These are phyloP conservation scores for Candida easanensis DNA, from an alignment of 805 yeast genomes.

Conservation along the genomic window DNA sequence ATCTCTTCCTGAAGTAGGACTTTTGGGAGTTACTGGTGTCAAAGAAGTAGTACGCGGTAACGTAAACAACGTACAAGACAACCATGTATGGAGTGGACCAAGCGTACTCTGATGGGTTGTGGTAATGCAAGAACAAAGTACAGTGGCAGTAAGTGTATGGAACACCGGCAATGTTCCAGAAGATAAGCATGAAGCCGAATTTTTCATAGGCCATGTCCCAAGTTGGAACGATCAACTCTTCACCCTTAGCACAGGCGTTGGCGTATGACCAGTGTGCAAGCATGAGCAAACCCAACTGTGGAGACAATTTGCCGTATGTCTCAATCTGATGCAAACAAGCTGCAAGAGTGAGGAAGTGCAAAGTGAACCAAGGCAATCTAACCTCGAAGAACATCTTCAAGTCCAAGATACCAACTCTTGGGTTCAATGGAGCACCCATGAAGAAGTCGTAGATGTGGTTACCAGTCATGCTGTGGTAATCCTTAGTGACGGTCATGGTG, in stretches of 20 bases:
- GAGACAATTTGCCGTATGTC: slow-evolving; percentile 70
- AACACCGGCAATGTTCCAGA: slow-evolving; percentile 99
- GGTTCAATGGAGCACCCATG: slow-evolving; percentile 97
- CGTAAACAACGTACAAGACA: slow-evolving; percentile 51
- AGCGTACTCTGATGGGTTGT: slow-evolving; percentile 77
- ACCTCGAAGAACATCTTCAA: slow-evolving; percentile 97
- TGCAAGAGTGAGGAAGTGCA: slow-evolving; percentile 73
- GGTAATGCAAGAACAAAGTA: slow-evolving; percentile 78
- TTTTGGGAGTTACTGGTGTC: slow-evolving; percentile 95
- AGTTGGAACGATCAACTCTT: slow-evolving; percentile 93
- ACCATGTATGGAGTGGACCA: slow-evolving; percentile 65
- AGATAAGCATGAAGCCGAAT: slow-evolving; percentile 97
- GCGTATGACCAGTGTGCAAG: slow-evolving; percentile 93
- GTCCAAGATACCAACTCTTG: slow-evolving; percentile 89
- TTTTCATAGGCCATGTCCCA: slow-evolving; percentile 99
- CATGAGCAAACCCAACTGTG: slow-evolving; percentile 70
- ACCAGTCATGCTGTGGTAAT: slow-evolving; percentile 90
- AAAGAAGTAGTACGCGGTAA: slow-evolving; percentile 83
- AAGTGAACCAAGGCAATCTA: slow-evolving; percentile 93
- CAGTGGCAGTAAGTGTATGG: slow-evolving; percentile 97
- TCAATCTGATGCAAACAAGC: slow-evolving; percentile 79
- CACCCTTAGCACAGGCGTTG: slow-evolving; percentile 97
- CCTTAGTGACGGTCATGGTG: slow-evolving; percentile 63
- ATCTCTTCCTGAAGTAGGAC: slow-evolving; percentile 80
- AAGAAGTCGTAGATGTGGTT: slow-evolving; percentile 86